Conservation (phyloP, 768 basidiomycete species). For the Steccherinum ochraceum region DNA sequence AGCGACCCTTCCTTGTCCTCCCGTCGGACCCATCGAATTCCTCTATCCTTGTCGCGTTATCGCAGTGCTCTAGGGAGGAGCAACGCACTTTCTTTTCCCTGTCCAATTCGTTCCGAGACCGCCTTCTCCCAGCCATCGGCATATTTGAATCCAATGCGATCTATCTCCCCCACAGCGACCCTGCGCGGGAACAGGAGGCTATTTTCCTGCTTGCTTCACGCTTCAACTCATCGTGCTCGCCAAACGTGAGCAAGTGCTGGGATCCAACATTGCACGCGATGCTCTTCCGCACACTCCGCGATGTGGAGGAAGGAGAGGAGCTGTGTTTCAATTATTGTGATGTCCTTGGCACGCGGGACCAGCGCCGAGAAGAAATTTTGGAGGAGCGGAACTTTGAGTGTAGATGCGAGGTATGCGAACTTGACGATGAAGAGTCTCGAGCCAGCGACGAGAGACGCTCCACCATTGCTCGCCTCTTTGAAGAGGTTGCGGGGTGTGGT, state of each 20-base stretch:
- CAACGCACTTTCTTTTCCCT: slow-evolving; percentile 22
- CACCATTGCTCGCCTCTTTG: slow-evolving; percentile 13
- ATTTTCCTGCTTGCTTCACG: slow-evolving; percentile 23
- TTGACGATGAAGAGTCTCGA: slow-evolving; percentile 12
- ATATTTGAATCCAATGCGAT: slow-evolving; percentile 25
- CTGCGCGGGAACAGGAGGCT: slow-evolving; percentile 10
- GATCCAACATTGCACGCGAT: slow-evolving; percentile 15
- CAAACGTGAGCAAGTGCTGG: slow-evolving; percentile 23
- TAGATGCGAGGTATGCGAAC: slow-evolving; percentile 16
- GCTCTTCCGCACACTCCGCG: slow-evolving; percentile 21
- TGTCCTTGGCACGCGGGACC: slow-evolving; percentile 14
- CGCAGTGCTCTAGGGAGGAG: slow-evolving; percentile 18
- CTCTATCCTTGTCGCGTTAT: slow-evolving; percentile 16
- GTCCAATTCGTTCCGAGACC: slow-evolving; percentile 15
- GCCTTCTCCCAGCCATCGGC: slow-evolving; percentile 19
- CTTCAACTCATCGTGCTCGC: slow-evolving; percentile 26
- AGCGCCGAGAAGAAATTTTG: slow-evolving; percentile 12
- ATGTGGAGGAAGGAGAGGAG: slow-evolving; percentile 22
- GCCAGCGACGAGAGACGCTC: slow-evolving; percentile 17
- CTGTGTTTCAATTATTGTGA: slow-evolving; percentile 23
- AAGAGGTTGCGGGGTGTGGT: slow-evolving; percentile 17
- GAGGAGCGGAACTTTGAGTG: slow-evolving; percentile 20
- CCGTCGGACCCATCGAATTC: slow-evolving; percentile 14
- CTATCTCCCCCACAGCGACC: slow-evolving; percentile 7
- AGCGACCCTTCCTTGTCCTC: slow-evolving; percentile 22